Evolutionary conservation across 1,284 basidiomycete genomes (phyloP).

Genomic region (Malassezia yamatoensis): DNA sequence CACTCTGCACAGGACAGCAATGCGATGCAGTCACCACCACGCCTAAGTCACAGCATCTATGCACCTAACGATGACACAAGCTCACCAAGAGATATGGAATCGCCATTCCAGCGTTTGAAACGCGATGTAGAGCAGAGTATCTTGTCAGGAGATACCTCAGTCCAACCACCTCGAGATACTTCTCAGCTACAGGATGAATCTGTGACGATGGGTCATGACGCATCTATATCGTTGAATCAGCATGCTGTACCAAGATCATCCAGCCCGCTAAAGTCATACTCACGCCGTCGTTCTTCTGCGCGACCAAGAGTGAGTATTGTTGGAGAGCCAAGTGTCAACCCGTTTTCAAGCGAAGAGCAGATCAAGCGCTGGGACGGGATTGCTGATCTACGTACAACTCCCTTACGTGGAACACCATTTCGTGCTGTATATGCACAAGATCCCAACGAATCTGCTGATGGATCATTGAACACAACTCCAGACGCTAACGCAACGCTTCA

Average conservation of each 20-base stretch:
- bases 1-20: conserved; percentile 14
- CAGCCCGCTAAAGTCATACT: conserved; percentile 9
- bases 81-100: conserved; percentile 47
- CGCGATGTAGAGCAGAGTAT: conserved; percentile 54
- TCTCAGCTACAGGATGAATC: conserved; percentile 8
- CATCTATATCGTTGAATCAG: conserved; percentile 6
- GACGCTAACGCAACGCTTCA: too few species aligned
- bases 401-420: conserved; percentile 35
- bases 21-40: conserved; percentile 12
- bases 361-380: conserved; percentile 59
- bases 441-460: too few species aligned
- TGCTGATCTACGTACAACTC: conserved; percentile 61
- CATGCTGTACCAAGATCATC: conserved; percentile 7
- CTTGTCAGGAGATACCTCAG: conserved; percentile 48
- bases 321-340: conserved; percentile 17
- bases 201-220: conserved; percentile 16
- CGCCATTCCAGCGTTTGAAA: conserved; percentile 64
- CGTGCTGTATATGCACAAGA: too few species aligned
- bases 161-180: conserved; percentile 8
- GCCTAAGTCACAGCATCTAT: conserved; percentile 14
- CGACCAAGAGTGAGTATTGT: conserved; percentile 15
- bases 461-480: too few species aligned
- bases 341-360: conserved; percentile 28
- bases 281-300: conserved; percentile 11
- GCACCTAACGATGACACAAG: not conserved